Percentiles rank a stretch among this genome's conserved stretches.
Conservation (phyloP, 1,139 yeast species). For the Sugiyamaella xylanicola region DNA sequence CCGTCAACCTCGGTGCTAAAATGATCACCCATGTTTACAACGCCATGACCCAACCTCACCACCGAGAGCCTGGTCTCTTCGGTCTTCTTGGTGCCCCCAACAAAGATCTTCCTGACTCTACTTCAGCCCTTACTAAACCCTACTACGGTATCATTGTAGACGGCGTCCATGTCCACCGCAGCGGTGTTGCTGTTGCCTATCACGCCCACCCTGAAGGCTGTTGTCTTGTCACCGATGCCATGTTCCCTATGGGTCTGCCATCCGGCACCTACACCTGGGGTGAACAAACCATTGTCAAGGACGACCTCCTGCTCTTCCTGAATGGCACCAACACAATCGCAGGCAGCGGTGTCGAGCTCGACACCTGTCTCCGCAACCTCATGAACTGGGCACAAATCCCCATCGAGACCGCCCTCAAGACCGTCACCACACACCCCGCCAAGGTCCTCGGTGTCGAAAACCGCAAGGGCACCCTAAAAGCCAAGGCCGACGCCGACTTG, state of each 20-base stretch:
- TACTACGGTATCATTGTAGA: slow-evolving; percentile 63
- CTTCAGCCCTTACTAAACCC: slow-evolving; percentile 42
- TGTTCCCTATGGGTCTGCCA: slow-evolving; percentile 50
- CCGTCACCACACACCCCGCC: slow-evolving; percentile 63
- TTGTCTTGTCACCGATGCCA: slow-evolving; percentile 64
- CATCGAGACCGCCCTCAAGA: slow-evolving; percentile 57
- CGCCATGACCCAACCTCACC: slow-evolving; percentile 71
- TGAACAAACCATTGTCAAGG: slow-evolving; percentile 49
- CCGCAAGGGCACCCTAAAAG: slow-evolving; percentile 54
- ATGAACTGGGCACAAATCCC: slow-evolving; percentile 55
- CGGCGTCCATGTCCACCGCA: slow-evolving; percentile 64
- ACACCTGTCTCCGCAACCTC: slow-evolving; percentile 57
- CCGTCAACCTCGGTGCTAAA: slow-evolving; percentile 55
- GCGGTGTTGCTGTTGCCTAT: slow-evolving; percentile 58
- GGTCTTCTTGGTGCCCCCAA: slow-evolving; percentile 50
- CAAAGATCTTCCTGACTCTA: slow-evolving; percentile 24
- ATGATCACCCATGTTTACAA: slow-evolving; percentile 67
- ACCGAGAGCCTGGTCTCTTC: slow-evolving; percentile 60
- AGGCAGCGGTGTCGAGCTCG: slow-evolving; percentile 62
- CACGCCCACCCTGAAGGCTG: slow-evolving; percentile 57
- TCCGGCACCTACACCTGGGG: slow-evolving; percentile 50
- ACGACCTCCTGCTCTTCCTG: slow-evolving; percentile 52
- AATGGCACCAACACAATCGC: slow-evolving; percentile 64
- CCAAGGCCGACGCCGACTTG: slow-evolving; percentile 63
- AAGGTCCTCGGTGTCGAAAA: slow-evolving; percentile 49